Evolutionary conservation across 1,139 yeast species (phyloP), one percentile per base, ranked within the genome.

Genomic region (Eremothecium coryli): DNA sequence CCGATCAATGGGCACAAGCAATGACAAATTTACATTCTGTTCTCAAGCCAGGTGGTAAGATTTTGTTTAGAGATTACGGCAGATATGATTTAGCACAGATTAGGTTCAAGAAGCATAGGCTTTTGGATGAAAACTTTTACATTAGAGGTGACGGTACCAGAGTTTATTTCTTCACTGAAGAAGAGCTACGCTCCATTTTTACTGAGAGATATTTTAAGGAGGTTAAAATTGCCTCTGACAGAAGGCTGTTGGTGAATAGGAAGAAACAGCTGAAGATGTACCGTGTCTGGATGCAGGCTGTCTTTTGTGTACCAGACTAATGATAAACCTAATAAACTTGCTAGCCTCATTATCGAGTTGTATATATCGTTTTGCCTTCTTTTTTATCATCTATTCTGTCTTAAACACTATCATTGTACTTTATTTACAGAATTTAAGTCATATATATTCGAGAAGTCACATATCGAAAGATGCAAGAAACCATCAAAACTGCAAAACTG

Each of bases 71-170:
- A 52, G 99, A 90, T 59, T 90, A 90, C 55, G 97, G 97, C 3
- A 71, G 97, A 44, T 90, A 88, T 52, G 99, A 90, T 58, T 66
- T 93, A 56, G 95, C 98, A 0, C 99, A 90, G 56, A 82, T 90
- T 34, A 65, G 99, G 49, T 86, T 90, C 65, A 93, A 90, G 59
- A 84, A 82, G 56, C 82, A 84, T 30, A 71, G 98, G 50, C 63
- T 85, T 29, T 60, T 90, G 39, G 95, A 85, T 37, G 97, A 90
- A 38, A 88, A 90, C 58, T 90, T 90, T 54, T 90, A 90, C 59
- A 85, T 88, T 26, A 73, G 99, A 52, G 99, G 99, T 25, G 99
- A 90, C 55, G 98, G 98, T 33, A 90, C 99, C 1, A 69, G 98
- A 48, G 98, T 93, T 9, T 90, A 90, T 58, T 90, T 90, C 62